Conservation (phyloP, 1,139 yeast species). For the Candida sanyaensis region DNA sequence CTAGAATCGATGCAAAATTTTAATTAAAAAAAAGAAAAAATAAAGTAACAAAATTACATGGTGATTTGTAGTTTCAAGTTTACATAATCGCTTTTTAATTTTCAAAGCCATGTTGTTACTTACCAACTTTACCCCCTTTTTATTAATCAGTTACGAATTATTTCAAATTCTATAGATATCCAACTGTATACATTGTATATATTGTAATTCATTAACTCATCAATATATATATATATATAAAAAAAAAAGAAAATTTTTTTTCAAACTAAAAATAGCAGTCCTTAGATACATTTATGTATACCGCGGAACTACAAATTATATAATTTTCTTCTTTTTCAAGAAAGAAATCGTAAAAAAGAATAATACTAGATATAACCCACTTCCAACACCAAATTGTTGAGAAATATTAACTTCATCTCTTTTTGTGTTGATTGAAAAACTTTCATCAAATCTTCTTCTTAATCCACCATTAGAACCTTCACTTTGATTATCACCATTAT, state of each 20-base stretch:
- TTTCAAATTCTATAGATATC: too few relatives aligned
- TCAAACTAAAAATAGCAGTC: neutral
- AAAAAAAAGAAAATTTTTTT: neutral
- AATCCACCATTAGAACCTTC: slow-evolving; percentile 8
- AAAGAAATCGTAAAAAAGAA: slow-evolving; percentile 17
- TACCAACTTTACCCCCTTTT: too few relatives aligned
- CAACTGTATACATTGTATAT: too few relatives aligned
- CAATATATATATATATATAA: neutral
- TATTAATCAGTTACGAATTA: too few relatives aligned
- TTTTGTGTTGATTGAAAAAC: slow-evolving; percentile 1
- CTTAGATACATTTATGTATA: neutral
- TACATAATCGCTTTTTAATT: too few relatives aligned
- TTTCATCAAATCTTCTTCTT: slow-evolving; percentile 5
- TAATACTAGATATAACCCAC: slow-evolving; percentile 17
- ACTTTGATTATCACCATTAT: neutral
- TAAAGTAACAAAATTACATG: too few relatives aligned
- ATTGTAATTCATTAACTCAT: too few relatives aligned
- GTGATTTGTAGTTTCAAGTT: too few relatives aligned
- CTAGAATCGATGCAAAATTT: too few relatives aligned
- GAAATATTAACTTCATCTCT: slow-evolving; percentile 1
- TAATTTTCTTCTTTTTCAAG: slow-evolving; percentile 15
- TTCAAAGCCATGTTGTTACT: too few relatives aligned
- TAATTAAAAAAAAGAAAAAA: too few relatives aligned
- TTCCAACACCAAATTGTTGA: slow-evolving; percentile 13
- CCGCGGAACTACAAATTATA: slow-evolving; percentile 4